phyloP scores from a whole-genome alignment of 2,329 filamentous ascomycete species.

The Trichophyton benhamiae region DNA sequence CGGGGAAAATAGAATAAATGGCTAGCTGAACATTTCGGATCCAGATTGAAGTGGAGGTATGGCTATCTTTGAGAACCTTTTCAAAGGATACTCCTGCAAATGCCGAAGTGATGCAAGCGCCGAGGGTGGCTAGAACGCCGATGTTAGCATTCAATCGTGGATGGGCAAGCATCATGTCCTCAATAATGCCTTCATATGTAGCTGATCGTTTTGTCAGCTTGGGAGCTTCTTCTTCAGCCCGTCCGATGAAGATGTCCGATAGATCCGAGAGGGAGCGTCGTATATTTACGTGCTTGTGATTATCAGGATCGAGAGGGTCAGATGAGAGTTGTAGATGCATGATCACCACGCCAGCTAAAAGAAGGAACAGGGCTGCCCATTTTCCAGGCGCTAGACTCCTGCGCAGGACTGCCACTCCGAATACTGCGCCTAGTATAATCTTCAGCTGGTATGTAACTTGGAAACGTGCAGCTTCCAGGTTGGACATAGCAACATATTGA shows the following conservation, averaged over 20 bases:
- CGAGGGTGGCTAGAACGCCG: slow-evolving; percentile 64
- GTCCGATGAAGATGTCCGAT: slow-evolving; percentile 38
- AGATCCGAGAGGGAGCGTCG: slow-evolving; percentile 67
- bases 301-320: slow-evolving; percentile 41
- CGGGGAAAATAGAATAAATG: slow-evolving; percentile 85
- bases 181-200: slow-evolving; percentile 77
- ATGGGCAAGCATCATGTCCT: slow-evolving; percentile 42
- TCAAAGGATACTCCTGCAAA: slow-evolving; percentile 60
- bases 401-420: slow-evolving; percentile 67
- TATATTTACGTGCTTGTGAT: slow-evolving; percentile 53
- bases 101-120: slow-evolving; percentile 68
- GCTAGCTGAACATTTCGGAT: slow-evolving; percentile 88
- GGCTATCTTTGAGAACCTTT: slow-evolving; percentile 81
- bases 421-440: slow-evolving; percentile 80
- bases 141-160: slow-evolving; percentile 63
- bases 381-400: slow-evolving; percentile 57
- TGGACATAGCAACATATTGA: slow-evolving; percentile 83
- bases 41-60: slow-evolving; percentile 68
- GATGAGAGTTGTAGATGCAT: slow-evolving; percentile 56
- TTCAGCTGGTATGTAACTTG: slow-evolving; percentile 91
- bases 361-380: slow-evolving; percentile 67
- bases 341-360: slow-evolving; percentile 71
- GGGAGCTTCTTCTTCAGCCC: slow-evolving; percentile 30
- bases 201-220: slow-evolving; percentile 59
- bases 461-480: slow-evolving; percentile 83